Evolutionary conservation across 768 basidiomycete genomes (phyloP).

Genomic region (Tricholoma sp.): DNA sequence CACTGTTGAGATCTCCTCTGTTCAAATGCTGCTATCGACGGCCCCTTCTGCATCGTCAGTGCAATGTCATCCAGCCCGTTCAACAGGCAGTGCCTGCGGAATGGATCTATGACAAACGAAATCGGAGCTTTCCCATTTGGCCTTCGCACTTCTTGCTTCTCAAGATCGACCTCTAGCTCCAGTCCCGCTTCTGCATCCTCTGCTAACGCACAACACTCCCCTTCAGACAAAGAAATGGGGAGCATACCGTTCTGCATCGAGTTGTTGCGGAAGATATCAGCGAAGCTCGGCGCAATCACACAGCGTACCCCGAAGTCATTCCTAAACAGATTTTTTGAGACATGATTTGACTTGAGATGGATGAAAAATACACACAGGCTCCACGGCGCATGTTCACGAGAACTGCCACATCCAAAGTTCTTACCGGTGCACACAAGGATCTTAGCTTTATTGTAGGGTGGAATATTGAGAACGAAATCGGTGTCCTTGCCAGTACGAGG

Average conservation of each 20-base stretch:
- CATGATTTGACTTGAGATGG: background rate
- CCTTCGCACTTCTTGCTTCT: slow-evolving; percentile 74
- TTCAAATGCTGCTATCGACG: slow-evolving; percentile 78
- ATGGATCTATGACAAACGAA: slow-evolving; percentile 78
- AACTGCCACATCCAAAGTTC: slow-evolving; percentile 91
- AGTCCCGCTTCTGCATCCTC: slow-evolving; percentile 71
- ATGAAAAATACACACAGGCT: slow-evolving; percentile 53
- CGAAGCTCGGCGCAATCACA: slow-evolving; percentile 84
- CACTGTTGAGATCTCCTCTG: slow-evolving; percentile 66
- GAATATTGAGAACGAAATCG: slow-evolving; percentile 79
- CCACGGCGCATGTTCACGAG: slow-evolving; percentile 90
- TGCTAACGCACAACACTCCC: slow-evolving; percentile 66
- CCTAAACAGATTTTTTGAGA: slow-evolving; percentile 27
- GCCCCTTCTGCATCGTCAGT: slow-evolving; percentile 79
- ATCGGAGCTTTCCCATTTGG: slow-evolving; percentile 67
- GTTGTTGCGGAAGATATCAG: slow-evolving; percentile 87
- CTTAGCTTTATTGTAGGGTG: slow-evolving; percentile 68
- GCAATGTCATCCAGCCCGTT: slow-evolving; percentile 97
- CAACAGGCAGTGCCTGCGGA: slow-evolving; percentile 89
- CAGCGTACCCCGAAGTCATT: slow-evolving; percentile 90
- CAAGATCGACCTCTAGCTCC: slow-evolving; percentile 81
- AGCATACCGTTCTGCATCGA: slow-evolving; percentile 94
- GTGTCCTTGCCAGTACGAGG: slow-evolving; percentile 75
- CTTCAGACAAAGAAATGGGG: slow-evolving; percentile 65
- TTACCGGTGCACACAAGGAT: slow-evolving; percentile 80